Percentiles rank a stretch among this genome's conserved stretches.
These are phyloP conservation scores for Trichophyton equinum DNA, from an alignment of 2,329 filamentous ascomycete species.

Conservation along the genomic window DNA sequence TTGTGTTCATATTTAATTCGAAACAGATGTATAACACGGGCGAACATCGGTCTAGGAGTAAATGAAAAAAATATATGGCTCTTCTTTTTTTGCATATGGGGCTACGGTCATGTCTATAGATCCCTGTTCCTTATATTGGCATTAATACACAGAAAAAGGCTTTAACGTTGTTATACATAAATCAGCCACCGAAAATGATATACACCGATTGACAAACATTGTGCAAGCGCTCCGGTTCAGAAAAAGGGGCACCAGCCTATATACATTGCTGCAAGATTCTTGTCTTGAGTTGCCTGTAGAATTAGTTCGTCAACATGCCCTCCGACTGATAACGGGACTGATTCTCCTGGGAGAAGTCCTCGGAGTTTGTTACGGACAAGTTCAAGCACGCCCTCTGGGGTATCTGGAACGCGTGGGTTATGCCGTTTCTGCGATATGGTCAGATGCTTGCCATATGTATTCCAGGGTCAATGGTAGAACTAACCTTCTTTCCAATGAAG, in stretches of 20 bases:
- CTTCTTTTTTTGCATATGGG: too few relatives aligned
- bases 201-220: background rate
- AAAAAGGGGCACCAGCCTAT: slow-evolving; percentile 59
- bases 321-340: slow-evolving; percentile 84
- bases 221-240: background rate
- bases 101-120: too few relatives aligned
- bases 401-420: slow-evolving; percentile 46
- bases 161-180: background rate
- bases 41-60: too few relatives aligned
- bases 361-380: slow-evolving; percentile 77
- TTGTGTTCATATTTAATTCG: too few relatives aligned
- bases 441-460: slow-evolving; percentile 1
- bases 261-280: slow-evolving; percentile 83
- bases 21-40: too few relatives aligned
- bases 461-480: background rate
- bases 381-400: slow-evolving; percentile 70
- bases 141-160: background rate
- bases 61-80: too few relatives aligned
- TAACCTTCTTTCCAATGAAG: slow-evolving; percentile 60
- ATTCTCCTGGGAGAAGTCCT: slow-evolving; percentile 73
- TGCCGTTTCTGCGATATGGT: slow-evolving; percentile 36
- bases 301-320: slow-evolving; percentile 96
- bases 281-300: slow-evolving; percentile 66
- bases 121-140: background rate
- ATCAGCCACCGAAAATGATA: background rate